Base-by-base conservation (phyloP, 257 asterid genomes). In the Ehretia macrophylla region DNA sequence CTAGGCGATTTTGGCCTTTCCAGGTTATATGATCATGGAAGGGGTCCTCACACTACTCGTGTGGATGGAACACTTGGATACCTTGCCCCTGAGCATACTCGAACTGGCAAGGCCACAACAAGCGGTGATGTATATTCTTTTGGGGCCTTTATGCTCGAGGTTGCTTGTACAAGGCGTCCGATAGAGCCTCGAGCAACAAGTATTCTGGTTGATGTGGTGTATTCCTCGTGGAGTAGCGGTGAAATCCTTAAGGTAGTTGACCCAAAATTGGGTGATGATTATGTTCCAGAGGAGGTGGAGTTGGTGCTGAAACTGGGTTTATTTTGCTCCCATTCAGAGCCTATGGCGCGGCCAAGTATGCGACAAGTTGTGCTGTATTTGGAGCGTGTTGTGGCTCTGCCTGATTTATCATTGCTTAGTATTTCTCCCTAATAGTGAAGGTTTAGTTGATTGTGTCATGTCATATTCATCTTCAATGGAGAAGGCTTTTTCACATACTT, bases 111-210 rank as follows among this genome's bases (percentile, higher is more conserved):
- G n/a, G n/a, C n/a, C n/a, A n/a, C n/a, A n/a, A n/a, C n/a, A n/a
- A n/a, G n/a, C n/a, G n/a, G n/a, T n/a, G n/a, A n/a, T n/a, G n/a
- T n/a, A n/a, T n/a, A n/a, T n/a, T n/a, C n/a, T n/a, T n/a, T n/a
- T n/a, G n/a, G n/a, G 49, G 75, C 63, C 0, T 63, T 70, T 32
- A 17, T 71, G 49, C 71, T 71, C 5, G 76, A 71, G 55, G 76
- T 71, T 12, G 84, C 63, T 0, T 72, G 83, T 6, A 92, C 92
- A 8, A 75, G 88, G 13, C 71, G 89, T 68, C 94, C 89, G 1
- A 66, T 85, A 14, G 83, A 81, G 51, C 68, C 75, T 1, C 77
- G 60, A 19, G 66, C 68, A 4, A 65, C 66, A 0, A 14, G 32
- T 11, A 67, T 79, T 13, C 61, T 85, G 76, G 76, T 74, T 11